phyloP scores from a whole-genome alignment of 1,284 basidiomycete species.

The Boletus hoseneyae region DNA sequence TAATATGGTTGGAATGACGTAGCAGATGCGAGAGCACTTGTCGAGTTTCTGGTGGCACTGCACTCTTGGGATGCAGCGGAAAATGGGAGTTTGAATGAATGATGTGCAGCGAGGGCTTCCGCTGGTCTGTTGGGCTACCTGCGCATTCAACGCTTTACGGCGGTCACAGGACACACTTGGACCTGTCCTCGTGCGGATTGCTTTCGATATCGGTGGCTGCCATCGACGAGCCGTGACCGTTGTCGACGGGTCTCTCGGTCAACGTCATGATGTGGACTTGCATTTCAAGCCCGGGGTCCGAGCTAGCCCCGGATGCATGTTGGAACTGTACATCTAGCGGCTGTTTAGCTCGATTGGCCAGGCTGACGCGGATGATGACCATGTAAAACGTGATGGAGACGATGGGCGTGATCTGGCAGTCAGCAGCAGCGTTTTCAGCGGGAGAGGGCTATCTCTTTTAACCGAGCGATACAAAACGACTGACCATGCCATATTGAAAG shows the following conservation, averaged over 20 bases:
- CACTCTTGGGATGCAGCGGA: too few species aligned
- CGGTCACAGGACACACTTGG: background rate
- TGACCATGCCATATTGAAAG: slow-evolving; percentile 18
- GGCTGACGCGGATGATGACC: slow-evolving; percentile 21
- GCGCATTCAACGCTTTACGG: background rate
- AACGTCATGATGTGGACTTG: slow-evolving; percentile 4
- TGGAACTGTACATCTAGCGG: background rate
- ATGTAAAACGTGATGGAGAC: slow-evolving; percentile 26
- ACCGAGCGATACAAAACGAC: background rate
- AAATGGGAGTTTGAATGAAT: too few species aligned
- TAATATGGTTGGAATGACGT: too few species aligned
- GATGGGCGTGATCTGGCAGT: slow-evolving; percentile 15
- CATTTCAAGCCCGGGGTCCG: slow-evolving; percentile 6
- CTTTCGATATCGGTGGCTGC: background rate
- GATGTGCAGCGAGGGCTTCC: too few species aligned
- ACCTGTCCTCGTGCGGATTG: background rate
- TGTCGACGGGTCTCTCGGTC: slow-evolving; percentile 1
- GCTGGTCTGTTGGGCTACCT: too few species aligned
- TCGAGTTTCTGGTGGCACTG: too few species aligned
- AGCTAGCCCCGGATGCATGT: background rate
- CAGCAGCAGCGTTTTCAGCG: background rate
- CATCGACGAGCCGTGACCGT: background rate
- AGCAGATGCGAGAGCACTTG: too few species aligned
- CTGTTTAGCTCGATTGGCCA: slow-evolving; percentile 7
- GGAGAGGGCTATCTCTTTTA: too few species aligned